These are phyloP conservation scores for Plectranthus barbatus DNA, from an alignment of 257 asterid species.

Conservation along the genomic window DNA sequence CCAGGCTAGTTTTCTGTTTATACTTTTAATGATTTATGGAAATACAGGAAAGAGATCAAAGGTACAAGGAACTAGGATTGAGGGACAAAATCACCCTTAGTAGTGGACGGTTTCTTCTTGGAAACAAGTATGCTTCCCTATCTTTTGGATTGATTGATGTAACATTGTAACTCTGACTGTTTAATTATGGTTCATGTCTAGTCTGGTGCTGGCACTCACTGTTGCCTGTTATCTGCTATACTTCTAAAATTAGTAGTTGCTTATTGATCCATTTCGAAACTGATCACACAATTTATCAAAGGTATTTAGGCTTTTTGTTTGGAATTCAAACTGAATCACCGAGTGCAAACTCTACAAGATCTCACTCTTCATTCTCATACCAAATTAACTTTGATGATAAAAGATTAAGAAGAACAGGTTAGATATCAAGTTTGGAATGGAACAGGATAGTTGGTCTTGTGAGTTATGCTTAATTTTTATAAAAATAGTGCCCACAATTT, in stretches of 20 bases:
- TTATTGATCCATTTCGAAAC: neutral
- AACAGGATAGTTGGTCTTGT: neutral
- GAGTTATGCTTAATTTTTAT: neutral
- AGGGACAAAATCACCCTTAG: conserved; percentile 96
- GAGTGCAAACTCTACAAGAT: neutral
- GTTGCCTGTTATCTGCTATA: neutral
- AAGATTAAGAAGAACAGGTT: neutral
- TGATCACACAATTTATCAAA: neutral
- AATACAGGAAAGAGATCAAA: conserved; percentile 81
- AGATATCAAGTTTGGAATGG: neutral
- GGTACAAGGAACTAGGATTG: conserved; percentile 92
- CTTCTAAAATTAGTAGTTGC: neutral
- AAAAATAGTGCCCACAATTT: neutral
- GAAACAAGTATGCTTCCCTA: conserved; percentile 65
- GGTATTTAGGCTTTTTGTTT: neutral
- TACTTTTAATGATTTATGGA: conserved; percentile 1
- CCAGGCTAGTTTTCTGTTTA: conserved; percentile 3
- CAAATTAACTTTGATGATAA: neutral
- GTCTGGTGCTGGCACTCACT: neutral
- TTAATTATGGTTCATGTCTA: neutral
- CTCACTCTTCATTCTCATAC: neutral
- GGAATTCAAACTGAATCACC: neutral
- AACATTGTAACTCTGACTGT: neutral
- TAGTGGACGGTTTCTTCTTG: conserved; percentile 90
- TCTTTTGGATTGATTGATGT: conserved; percentile 6